phyloP scores from a whole-genome alignment of 495 filamentous ascomycete genomes.

The Tuber brumale region DNA sequence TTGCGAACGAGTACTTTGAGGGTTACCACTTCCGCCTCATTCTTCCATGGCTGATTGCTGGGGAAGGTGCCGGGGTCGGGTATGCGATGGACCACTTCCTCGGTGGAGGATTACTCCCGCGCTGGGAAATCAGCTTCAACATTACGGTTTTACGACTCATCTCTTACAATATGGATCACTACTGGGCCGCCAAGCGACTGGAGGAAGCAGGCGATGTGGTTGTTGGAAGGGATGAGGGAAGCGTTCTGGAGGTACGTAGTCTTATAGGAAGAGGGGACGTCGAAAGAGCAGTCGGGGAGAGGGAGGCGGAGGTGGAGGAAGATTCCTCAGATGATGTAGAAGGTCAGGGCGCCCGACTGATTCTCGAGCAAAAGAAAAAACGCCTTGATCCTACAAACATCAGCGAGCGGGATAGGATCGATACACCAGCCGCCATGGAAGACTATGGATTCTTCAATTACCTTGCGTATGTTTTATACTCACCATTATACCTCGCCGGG shows the following conservation, averaged over 20 bases:
- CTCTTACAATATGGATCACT: slow-evolving; percentile 95
- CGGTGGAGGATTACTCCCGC: slow-evolving; percentile 68
- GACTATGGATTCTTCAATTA: slow-evolving; percentile 81
- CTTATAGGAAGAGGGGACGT: slow-evolving; percentile 18
- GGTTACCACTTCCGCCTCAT: slow-evolving; percentile 69
- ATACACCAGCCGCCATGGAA: slow-evolving; percentile 59
- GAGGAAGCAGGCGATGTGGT: slow-evolving; percentile 41
- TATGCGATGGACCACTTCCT: slow-evolving; percentile 44
- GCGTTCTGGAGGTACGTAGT: slow-evolving; percentile 72
- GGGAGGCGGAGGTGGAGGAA: background rate
- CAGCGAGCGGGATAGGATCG: slow-evolving; percentile 79
- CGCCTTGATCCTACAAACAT: slow-evolving; percentile 78
- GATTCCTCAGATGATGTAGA: slow-evolving; percentile 15
- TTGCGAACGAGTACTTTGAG: slow-evolving; percentile 76
- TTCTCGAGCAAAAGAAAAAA: slow-evolving; percentile 77
- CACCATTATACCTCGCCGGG: slow-evolving; percentile 84
- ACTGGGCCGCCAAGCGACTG: slow-evolving; percentile 70
- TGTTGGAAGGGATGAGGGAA: slow-evolving; percentile 45
- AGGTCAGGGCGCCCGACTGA: slow-evolving; percentile 26
- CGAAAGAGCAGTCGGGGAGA: slow-evolving; percentile 14
- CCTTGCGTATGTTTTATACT: slow-evolving; percentile 79
- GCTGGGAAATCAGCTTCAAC: slow-evolving; percentile 97
- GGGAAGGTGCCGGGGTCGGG: slow-evolving; percentile 37
- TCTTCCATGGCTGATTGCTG: slow-evolving; percentile 49
- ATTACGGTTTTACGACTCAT: slow-evolving; percentile 88